Evolutionary conservation across 2,329 filamentous ascomycete genomes (phyloP).

Genomic region (Trichoderma sp.): DNA sequence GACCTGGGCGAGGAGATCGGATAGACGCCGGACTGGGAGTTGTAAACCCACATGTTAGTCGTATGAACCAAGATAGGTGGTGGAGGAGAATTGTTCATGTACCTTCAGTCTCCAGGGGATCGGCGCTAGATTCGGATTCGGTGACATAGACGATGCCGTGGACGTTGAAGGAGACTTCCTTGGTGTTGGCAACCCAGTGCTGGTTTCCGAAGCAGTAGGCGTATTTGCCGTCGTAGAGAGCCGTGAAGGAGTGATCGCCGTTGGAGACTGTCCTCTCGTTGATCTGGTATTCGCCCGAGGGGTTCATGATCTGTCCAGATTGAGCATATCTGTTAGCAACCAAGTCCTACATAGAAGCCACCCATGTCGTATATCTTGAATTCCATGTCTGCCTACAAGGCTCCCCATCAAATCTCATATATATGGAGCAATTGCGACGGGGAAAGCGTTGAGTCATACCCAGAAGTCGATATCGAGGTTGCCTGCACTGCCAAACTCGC

Average conservation of each 20-base stretch:
- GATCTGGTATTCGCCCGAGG: slow-evolving; percentile 71
- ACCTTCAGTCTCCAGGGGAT: slow-evolving; percentile 92
- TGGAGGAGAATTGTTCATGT: slow-evolving; percentile 35
- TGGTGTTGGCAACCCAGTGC: slow-evolving; percentile 92
- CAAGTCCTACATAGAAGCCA: neutral
- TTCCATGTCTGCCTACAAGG: slow-evolving; percentile 20
- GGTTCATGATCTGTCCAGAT: slow-evolving; percentile 71
- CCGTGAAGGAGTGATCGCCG: slow-evolving; percentile 91
- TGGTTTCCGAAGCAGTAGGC: slow-evolving; percentile 99
- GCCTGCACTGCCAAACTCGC: slow-evolving; percentile 91
- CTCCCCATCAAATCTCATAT: neutral
- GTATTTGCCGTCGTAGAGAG: slow-evolving; percentile 83
- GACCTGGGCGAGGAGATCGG: slow-evolving; percentile 84
- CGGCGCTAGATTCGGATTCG: slow-evolving; percentile 78
- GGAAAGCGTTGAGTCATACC: slow-evolving; percentile 57
- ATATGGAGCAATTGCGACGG: neutral
- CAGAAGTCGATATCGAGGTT: slow-evolving; percentile 98
- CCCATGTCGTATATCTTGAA: neutral
- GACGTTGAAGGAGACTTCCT: slow-evolving; percentile 99
- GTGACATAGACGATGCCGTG: slow-evolving; percentile 98
- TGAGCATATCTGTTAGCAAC: neutral
- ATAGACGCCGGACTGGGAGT: slow-evolving; percentile 71
- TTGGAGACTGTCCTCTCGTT: slow-evolving; percentile 81
- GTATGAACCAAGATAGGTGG: slow-evolving; percentile 7
- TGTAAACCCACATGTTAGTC: neutral